These are phyloP conservation scores for Spathaspora sp. DNA, from an alignment of 805 yeast species.

Conservation along the genomic window DNA sequence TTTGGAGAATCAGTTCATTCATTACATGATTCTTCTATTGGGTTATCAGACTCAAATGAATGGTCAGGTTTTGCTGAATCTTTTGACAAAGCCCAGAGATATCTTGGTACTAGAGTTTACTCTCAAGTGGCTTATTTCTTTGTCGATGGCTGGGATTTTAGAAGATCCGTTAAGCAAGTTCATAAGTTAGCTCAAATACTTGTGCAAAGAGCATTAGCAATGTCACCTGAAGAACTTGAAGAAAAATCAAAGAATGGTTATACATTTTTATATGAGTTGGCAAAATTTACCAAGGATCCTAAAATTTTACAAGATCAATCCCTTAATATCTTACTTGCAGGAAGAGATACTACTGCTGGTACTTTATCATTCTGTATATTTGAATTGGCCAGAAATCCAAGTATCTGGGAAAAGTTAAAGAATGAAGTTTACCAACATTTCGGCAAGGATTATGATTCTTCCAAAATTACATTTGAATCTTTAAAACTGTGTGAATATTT, in stretches of 20 bases:
- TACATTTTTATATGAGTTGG: conserved; percentile 38
- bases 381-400: conserved; percentile 31
- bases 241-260: conserved; percentile 23
- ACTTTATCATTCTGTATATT: conserved; percentile 26
- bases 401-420: conserved; percentile 24
- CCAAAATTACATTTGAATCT: conserved; percentile 24
- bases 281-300: conserved; percentile 35
- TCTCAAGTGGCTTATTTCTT: conserved; percentile 24
- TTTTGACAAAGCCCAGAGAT: conserved; percentile 30
- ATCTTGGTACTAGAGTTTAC: conserved; percentile 32
- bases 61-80: conserved; percentile 26
- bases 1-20: conserved; percentile 38
- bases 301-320: conserved; percentile 36
- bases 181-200: conserved; percentile 29
- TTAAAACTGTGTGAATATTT: conserved; percentile 32
- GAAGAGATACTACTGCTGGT: conserved; percentile 38
- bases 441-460: conserved; percentile 14
- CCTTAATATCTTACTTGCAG: conserved; percentile 39
- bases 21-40: conserved; percentile 20
- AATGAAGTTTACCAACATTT: conserved; percentile 21
- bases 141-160: conserved; percentile 24
- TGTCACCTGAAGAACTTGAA: conserved; percentile 25
- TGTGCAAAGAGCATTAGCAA: conserved; percentile 26
- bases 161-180: conserved; percentile 26
- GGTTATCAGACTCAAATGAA: conserved; percentile 8